Evolutionary conservation across 495 filamentous ascomycete species (phyloP).

Genomic region (Neurospora africana): DNA sequence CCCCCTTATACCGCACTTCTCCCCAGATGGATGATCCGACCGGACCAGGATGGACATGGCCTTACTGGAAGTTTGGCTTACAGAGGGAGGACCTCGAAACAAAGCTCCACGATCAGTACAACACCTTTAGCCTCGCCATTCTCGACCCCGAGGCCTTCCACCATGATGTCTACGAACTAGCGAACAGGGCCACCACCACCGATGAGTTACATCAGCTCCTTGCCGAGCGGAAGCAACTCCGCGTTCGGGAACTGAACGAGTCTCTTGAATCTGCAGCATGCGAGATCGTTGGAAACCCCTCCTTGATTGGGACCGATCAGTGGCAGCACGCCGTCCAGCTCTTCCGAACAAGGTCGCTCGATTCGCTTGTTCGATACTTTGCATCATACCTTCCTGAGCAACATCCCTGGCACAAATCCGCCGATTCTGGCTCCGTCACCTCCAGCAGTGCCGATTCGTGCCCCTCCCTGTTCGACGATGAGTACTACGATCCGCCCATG

Average conservation of each 20-base stretch:
- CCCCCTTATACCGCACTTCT: background rate
- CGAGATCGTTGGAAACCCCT: slow-evolving; percentile 41
- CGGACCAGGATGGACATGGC: slow-evolving; percentile 31
- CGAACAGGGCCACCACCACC: slow-evolving; percentile 25
- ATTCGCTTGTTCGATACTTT: slow-evolving; percentile 42
- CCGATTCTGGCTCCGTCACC: slow-evolving; percentile 11
- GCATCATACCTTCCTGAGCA: slow-evolving; percentile 38
- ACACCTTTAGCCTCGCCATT: slow-evolving; percentile 26
- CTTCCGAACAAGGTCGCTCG: slow-evolving; percentile 40
- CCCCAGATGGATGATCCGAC: slow-evolving; percentile 32
- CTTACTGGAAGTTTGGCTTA: slow-evolving; percentile 40
- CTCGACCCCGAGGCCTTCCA: slow-evolving; percentile 33
- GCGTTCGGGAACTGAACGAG: slow-evolving; percentile 35
- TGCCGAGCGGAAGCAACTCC: slow-evolving; percentile 34
- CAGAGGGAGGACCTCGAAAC: slow-evolving; percentile 30
- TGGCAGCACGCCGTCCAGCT: slow-evolving; percentile 41
- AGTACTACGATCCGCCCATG: slow-evolving; percentile 24
- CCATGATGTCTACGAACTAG: slow-evolving; percentile 36
- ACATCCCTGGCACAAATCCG: slow-evolving; percentile 25
- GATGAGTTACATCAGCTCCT: slow-evolving; percentile 39
- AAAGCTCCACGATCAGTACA: slow-evolving; percentile 31
- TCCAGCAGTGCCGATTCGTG: slow-evolving; percentile 17
- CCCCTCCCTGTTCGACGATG: slow-evolving; percentile 27
- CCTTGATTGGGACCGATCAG: slow-evolving; percentile 38
- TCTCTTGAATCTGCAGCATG: slow-evolving; percentile 38